Evolutionary conservation across 257 asterid species (phyloP), one percentile per base, ranked within the genome.

Genomic region (Handroanthus guayacan): DNA sequence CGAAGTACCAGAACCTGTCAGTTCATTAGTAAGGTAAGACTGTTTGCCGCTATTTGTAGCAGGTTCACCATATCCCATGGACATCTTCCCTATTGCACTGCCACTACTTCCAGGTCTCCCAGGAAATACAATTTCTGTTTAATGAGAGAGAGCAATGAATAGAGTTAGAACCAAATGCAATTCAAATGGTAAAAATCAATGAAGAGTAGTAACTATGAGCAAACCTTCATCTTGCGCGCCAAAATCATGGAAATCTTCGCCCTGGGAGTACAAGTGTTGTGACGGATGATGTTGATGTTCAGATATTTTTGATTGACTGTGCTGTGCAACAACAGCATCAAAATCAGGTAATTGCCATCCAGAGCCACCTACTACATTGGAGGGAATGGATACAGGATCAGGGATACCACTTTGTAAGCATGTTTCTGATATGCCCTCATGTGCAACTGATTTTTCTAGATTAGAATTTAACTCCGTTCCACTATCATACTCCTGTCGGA

Each of bases 41-140:
- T 70, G 89, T 72, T 69, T 83, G 50, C 85, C 50, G 39, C 75
- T 81, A 78, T 72, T 86, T 74, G 76, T 64, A 69, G 89, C 69
- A 47, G 90, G 73, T 69, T 86, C 94, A 74, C 68, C 81, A 63
- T 75, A 73, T 36, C 72, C 86, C 74, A 82, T 81, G 14, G 84
- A 74, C 17, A 81, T 64, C 86, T 81, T 84, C 57, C 84, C 92
- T 48, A 88, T 60, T 78, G 89, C 77, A 84, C 79, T 83, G 69
- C 96, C 87, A 56, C 91, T 75, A 82, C 91, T 90, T 80, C 84
- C 93, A 74, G 96, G 96, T 81, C 96, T 92, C 69, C 96, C 96
- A 61, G 95, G 94, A 80, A 95, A 92, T 75, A 90, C 85, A 11
- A 86, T 89, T 80, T 91, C 97, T 95, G 95, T 81, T 75, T 52